A percentile compares a stretch with the other conserved stretches of the same genome.
Evolutionary conservation across 108 stramenopile genomes (phyloP).

Genomic region (Tribonema minus): DNA sequence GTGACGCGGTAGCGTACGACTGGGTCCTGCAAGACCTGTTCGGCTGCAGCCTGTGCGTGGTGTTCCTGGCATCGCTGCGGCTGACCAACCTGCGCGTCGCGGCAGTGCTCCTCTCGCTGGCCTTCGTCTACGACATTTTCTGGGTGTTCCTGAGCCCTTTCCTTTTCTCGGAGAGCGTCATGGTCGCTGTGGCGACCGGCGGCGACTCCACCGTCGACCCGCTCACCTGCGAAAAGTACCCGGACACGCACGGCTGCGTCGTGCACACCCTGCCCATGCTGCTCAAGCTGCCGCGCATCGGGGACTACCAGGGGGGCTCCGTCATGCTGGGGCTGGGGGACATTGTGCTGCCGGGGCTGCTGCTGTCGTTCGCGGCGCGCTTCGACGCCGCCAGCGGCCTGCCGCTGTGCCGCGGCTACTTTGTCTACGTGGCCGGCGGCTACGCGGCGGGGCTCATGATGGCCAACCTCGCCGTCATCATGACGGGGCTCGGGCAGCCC

Average conservation of each 20-base stretch:
- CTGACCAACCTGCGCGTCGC: constrained; percentile 67
- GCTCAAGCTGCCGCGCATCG: constrained; percentile 68
- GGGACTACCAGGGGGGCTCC: constrained; percentile 72
- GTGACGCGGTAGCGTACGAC: no score
- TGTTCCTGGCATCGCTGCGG: constrained; percentile 67
- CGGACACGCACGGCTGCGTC: not conserved
- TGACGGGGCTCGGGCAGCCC: constrained; percentile 78
- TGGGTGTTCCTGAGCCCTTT: constrained; percentile 78
- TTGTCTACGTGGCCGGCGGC: constrained; percentile 67
- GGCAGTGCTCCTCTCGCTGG: constrained; percentile 64
- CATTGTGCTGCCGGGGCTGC: constrained; percentile 78
- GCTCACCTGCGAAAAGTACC: constrained; percentile 69
- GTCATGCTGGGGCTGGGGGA: constrained; percentile 84
- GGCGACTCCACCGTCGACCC: constrained; percentile 60
- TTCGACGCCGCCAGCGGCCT: constrained; percentile 61
- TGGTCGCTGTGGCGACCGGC: constrained; percentile 64
- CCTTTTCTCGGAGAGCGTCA: constrained; percentile 70
- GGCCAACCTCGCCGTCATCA: constrained; percentile 80
- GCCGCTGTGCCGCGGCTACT: constrained; percentile 55
- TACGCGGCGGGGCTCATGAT: constrained; percentile 78
- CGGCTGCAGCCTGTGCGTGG: constrained; percentile 77
- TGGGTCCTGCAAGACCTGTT: constrained; percentile 78
- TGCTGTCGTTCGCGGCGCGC: constrained; percentile 70
- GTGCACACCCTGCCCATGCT: constrained; percentile 73
- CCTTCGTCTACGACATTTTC: constrained; percentile 85